phyloP scores from a whole-genome alignment of 2,329 filamentous ascomycete species.

The Cladosporium sp. region DNA sequence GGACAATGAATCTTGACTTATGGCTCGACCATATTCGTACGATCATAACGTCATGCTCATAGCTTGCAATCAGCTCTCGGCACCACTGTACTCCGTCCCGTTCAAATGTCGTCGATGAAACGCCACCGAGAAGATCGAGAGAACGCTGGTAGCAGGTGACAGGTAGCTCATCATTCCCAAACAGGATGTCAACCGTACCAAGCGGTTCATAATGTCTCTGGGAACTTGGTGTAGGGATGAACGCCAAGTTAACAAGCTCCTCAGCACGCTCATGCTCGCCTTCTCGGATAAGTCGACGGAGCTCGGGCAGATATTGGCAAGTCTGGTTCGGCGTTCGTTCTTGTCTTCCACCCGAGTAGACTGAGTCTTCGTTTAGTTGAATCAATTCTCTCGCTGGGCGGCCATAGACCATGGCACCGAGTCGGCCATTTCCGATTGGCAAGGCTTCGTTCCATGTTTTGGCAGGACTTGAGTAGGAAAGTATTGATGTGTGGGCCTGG shows the following conservation, averaged over 20 bases:
- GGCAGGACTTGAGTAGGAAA: constrained; percentile 32
- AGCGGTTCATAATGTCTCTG: constrained; percentile 50
- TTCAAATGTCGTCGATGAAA: constrained; percentile 41
- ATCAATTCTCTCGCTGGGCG: constrained; percentile 46
- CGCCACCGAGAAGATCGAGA: constrained; percentile 42
- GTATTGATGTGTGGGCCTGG: not conserved
- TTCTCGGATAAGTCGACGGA: constrained; percentile 45
- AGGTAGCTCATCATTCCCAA: constrained; percentile 35
- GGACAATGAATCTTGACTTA: constrained; percentile 26
- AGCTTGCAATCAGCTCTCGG: constrained; percentile 46
- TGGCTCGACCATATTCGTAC: constrained; percentile 33
- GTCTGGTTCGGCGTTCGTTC: constrained; percentile 43
- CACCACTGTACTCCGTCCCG: constrained; percentile 35
- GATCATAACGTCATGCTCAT: constrained; percentile 44
- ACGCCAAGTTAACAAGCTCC: constrained; percentile 42
- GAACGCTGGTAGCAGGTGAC: constrained; percentile 41
- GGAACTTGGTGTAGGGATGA: constrained; percentile 48
- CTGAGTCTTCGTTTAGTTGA: constrained; percentile 51
- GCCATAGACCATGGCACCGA: constrained; percentile 50
- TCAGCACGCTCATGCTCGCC: constrained; percentile 46
- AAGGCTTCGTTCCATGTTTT: constrained; percentile 44
- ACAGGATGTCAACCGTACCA: not conserved
- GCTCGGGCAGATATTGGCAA: constrained; percentile 36
- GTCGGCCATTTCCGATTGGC: constrained; percentile 52
- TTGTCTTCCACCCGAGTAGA: constrained; percentile 50